phyloP scores from a whole-genome alignment of 768 basidiomycete species.

The Boletus vinaceobasis region DNA sequence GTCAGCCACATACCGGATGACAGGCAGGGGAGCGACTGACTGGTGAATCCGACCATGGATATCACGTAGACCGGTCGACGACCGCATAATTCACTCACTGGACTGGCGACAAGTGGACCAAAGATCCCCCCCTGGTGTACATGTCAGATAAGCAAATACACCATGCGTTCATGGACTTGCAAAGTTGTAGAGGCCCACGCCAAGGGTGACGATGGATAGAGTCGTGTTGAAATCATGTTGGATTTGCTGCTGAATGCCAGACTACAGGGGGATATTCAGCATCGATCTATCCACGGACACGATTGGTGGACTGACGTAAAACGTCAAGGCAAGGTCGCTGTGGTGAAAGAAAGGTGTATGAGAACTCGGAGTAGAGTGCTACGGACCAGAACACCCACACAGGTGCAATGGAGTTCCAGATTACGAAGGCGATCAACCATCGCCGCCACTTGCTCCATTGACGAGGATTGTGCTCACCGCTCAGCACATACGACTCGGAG shows the following conservation, averaged over 20 bases:
- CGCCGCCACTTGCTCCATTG: constrained; percentile 28
- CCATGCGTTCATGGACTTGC: constrained; percentile 6
- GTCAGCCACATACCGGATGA: constrained; percentile 3
- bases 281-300: neutral
- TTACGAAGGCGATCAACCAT: constrained; percentile 26
- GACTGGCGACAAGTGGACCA: constrained; percentile 25
- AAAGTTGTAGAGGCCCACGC: constrained; percentile 27
- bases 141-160: neutral
- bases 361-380: neutral
- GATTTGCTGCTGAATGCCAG: constrained; percentile 28
- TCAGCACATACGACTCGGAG: constrained; percentile 9
- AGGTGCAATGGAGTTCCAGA: constrained; percentile 30
- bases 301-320: constrained; percentile 20
- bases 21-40: constrained; percentile 7
- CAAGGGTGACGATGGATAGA: constrained; percentile 22
- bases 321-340: constrained; percentile 26
- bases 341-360: neutral
- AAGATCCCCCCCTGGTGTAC: constrained; percentile 20
- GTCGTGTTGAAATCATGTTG: constrained; percentile 21
- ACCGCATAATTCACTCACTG: constrained; percentile 25
- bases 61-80: constrained; percentile 22
- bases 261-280: constrained; percentile 13
- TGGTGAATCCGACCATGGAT: constrained; percentile 20
- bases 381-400: constrained; percentile 16
- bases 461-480: constrained; percentile 23